phyloP scores from a whole-genome alignment of 2,329 filamentous ascomycete species.

The Septoria linicola region DNA sequence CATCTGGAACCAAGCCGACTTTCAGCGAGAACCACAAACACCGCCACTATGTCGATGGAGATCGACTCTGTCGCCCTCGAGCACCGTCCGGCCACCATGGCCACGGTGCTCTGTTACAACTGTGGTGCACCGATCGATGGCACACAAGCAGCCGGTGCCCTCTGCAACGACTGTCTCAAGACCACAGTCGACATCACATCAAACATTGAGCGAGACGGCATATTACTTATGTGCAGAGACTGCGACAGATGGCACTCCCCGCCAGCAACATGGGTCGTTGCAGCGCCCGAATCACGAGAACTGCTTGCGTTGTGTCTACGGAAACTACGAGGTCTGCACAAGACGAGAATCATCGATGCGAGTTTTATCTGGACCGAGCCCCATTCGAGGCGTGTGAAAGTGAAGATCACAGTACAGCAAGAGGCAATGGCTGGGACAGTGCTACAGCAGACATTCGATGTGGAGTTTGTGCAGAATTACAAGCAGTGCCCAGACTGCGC shows the following conservation, averaged over 20 bases:
- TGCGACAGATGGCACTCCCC: constrained; percentile 93
- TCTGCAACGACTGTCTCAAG: constrained; percentile 96
- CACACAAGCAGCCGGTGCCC: constrained; percentile 77
- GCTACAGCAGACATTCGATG: constrained; percentile 92
- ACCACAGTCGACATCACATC: constrained; percentile 89
- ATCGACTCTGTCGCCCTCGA: constrained; percentile 37
- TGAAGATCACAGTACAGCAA: constrained; percentile 91
- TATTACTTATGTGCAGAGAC: constrained; percentile 86
- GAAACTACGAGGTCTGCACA: constrained; percentile 80
- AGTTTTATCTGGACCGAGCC: constrained; percentile 98
- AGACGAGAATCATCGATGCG: constrained; percentile 92
- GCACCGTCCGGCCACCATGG: constrained; percentile 35
- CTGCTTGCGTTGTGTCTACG: constrained; percentile 87
- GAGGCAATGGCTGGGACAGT: constrained; percentile 65
- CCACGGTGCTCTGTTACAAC: constrained; percentile 94
- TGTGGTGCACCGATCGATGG: constrained; percentile 95
- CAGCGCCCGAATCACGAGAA: constrained; percentile 83
- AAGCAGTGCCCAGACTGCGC: constrained; percentile 94
- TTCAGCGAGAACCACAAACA: neutral
- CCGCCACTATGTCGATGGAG: constrained; percentile 40
- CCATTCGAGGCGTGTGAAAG: constrained; percentile 85
- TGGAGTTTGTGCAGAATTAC: constrained; percentile 83
- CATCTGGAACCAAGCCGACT: too few relatives aligned
- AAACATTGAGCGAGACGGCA: constrained; percentile 87
- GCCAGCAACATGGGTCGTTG: constrained; percentile 81